Conservation (phyloP, 768 basidiomycete genomes). For the Serendipita sp. region DNA sequence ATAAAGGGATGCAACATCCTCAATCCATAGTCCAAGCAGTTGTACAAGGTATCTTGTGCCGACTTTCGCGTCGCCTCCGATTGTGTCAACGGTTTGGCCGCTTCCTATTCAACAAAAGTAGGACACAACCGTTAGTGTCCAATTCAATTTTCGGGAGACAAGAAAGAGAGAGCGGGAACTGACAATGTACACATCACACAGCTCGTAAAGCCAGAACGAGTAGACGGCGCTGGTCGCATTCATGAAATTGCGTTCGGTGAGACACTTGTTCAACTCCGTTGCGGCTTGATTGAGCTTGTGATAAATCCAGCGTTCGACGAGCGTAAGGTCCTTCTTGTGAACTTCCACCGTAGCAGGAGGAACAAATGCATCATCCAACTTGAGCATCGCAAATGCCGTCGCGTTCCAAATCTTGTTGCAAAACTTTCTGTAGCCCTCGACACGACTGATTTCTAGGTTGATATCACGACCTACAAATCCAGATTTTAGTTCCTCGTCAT, state of each 20-base stretch:
- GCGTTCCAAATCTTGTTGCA: slow-evolving; percentile 99
- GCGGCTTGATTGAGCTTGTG: slow-evolving; percentile 83
- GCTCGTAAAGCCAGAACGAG: slow-evolving; percentile 95
- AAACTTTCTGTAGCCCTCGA: slow-evolving; percentile 98
- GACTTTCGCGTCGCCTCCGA: slow-evolving; percentile 51
- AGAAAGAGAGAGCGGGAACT: slow-evolving; percentile 18
- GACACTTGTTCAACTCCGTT: slow-evolving; percentile 53
- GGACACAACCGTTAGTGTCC: slow-evolving; percentile 9
- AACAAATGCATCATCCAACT: slow-evolving; percentile 71
- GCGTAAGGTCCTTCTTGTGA: slow-evolving; percentile 17
- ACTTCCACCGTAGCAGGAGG: slow-evolving; percentile 60
- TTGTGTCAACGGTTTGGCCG: slow-evolving; percentile 96
- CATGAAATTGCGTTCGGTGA: slow-evolving; percentile 84
- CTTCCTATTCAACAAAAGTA: slow-evolving; percentile 49
- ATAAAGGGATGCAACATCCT: slow-evolving; percentile 93
- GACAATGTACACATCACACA: slow-evolving; percentile 99
- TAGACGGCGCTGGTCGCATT: slow-evolving; percentile 68
- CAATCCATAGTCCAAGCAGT: slow-evolving; percentile 81
- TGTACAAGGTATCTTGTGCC: slow-evolving; percentile 91
- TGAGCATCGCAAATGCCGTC: slow-evolving; percentile 98
- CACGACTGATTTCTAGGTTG: slow-evolving; percentile 87
- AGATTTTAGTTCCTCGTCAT: too few species aligned
- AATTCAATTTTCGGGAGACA: too few species aligned
- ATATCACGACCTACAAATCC: slow-evolving; percentile 96
- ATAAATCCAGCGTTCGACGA: slow-evolving; percentile 90